These are phyloP conservation scores for Aureobasidium lini DNA, from an alignment of 2,329 filamentous ascomycete genomes.

Conservation along the genomic window DNA sequence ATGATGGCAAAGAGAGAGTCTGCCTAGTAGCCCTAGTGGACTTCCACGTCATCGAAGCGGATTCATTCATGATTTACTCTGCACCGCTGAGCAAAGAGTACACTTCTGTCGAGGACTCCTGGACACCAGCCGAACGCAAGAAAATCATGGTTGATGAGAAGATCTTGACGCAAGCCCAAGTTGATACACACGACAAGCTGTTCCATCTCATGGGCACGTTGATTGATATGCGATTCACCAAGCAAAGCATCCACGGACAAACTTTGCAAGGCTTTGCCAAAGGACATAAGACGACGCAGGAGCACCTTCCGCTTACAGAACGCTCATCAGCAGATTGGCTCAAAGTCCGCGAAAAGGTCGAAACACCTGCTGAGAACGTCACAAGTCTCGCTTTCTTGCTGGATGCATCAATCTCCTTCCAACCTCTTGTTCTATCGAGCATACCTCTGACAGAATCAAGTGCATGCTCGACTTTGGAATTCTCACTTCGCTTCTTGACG, in stretches of 20 bases:
- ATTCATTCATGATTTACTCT: slow-evolving; percentile 32
- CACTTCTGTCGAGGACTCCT: slow-evolving; percentile 22
- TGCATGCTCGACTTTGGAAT: slow-evolving; percentile 44
- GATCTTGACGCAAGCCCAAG: slow-evolving; percentile 20
- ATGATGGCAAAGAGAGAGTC: slow-evolving; percentile 30
- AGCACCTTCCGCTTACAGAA: slow-evolving; percentile 31
- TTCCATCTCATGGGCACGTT: slow-evolving; percentile 27
- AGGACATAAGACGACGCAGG: slow-evolving; percentile 27
- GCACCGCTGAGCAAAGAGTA: slow-evolving; percentile 30
- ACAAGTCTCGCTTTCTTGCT: slow-evolving; percentile 37
- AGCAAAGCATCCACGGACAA: slow-evolving; percentile 37
- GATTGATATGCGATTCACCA: slow-evolving; percentile 32
- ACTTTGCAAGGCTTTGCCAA: slow-evolving; percentile 38
- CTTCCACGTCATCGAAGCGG: slow-evolving; percentile 39
- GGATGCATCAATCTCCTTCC: slow-evolving; percentile 39
- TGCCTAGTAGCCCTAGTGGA: slow-evolving; percentile 41
- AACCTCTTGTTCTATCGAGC: slow-evolving; percentile 37
- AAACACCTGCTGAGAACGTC: slow-evolving; percentile 27
- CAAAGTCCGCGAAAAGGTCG: slow-evolving; percentile 21
- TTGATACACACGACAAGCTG: slow-evolving; percentile 18
- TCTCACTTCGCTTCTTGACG: slow-evolving; percentile 40
- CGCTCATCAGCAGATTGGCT: slow-evolving; percentile 40
- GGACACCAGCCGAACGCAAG: slow-evolving; percentile 15
- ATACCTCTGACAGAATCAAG: slow-evolving; percentile 38
- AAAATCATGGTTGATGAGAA: slow-evolving; percentile 21